Evolutionary conservation across 2,329 filamentous ascomycete genomes (phyloP), one percentile per base, ranked within the genome.

Genomic region (Talaromyces atroroseus): DNA sequence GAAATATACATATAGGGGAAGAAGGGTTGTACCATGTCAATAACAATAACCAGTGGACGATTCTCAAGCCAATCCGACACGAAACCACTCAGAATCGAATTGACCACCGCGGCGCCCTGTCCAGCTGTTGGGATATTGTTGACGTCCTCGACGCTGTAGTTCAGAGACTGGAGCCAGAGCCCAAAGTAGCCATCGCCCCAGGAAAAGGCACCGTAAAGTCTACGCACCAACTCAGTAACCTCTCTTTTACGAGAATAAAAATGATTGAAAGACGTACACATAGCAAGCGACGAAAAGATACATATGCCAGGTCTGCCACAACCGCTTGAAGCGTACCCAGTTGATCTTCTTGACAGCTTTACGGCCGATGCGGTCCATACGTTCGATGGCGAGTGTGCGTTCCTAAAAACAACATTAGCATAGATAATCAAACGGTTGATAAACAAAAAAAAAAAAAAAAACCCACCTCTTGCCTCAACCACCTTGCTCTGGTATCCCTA

Each of bases 191-290:
- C 23, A 26, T 53, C 50, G 16, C 50, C 50, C 50, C 50, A 53
- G 40, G 50, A 53, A 20, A 53, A 53, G 6, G 50, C 50, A 12
- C 50, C 50, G 40, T 53, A 53, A 29, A 53, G 36, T n/a, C 50
- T 52, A 6, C 21, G 5, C 36, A 40, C 36, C 16, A 38, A 3
- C 4, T 40, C n/a, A 40, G 36, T 18, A 8, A 40, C 12, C 8
- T 6, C 18, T 40, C 34, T 40, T 11, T 40, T 40, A 24, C 5
- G n/a, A n/a, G n/a, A n/a, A n/a, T n/a, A n/a, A n/a, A n/a, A n/a
- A n/a, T 4, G 44, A 26, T 12, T 2, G 44, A 46, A 2, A 20
- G 7, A 46, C 40, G 18, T 53, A 53, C 51, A 53, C 42, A 36
- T 53, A 53, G 12, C 51, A 47, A 11, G 29, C 32, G 11, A 47